phyloP scores from a whole-genome alignment of 2,329 filamentous ascomycete genomes.

The Chrysosporium keratinophilum region DNA sequence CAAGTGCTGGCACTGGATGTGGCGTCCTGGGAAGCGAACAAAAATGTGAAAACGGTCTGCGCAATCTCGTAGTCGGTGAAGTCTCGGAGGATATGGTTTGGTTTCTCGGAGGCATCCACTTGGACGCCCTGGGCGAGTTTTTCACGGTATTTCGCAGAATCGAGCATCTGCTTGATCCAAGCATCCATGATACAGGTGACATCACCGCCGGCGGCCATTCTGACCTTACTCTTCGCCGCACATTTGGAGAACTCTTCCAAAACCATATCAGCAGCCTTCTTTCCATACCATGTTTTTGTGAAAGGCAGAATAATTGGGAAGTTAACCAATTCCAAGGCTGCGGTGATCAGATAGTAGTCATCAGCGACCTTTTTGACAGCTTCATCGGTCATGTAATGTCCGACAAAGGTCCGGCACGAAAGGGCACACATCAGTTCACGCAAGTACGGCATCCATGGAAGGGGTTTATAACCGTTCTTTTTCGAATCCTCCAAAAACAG shows the following conservation, averaged over 20 bases:
- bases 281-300: slow-evolving; percentile 94
- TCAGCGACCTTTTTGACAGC: slow-evolving; percentile 88
- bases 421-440: slow-evolving; percentile 91
- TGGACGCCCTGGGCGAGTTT: slow-evolving; percentile 61
- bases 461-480: slow-evolving; percentile 59
- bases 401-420: slow-evolving; percentile 92
- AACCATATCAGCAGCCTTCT: slow-evolving; percentile 89
- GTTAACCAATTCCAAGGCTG: slow-evolving; percentile 91
- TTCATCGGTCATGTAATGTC: slow-evolving; percentile 85
- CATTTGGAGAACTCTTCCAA: slow-evolving; percentile 82
- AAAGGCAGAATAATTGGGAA: slow-evolving; percentile 93
- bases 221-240: slow-evolving; percentile 82
- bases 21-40: slow-evolving; percentile 95
- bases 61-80: slow-evolving; percentile 88
- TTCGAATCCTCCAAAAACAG: slow-evolving; percentile 66
- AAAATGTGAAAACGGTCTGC: slow-evolving; percentile 88
- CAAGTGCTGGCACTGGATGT: slow-evolving; percentile 89
- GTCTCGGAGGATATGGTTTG: slow-evolving; percentile 66
- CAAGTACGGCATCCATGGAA: slow-evolving; percentile 84
- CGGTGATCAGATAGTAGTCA: slow-evolving; percentile 95
- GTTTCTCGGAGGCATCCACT: slow-evolving; percentile 65
- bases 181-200: slow-evolving; percentile 89
- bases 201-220: slow-evolving; percentile 79
- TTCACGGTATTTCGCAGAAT: slow-evolving; percentile 71
- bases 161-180: slow-evolving; percentile 81